Evolutionary conservation across 371 early-diverging fungal species (phyloP).

Genomic region (Capillidium heterosporum): DNA sequence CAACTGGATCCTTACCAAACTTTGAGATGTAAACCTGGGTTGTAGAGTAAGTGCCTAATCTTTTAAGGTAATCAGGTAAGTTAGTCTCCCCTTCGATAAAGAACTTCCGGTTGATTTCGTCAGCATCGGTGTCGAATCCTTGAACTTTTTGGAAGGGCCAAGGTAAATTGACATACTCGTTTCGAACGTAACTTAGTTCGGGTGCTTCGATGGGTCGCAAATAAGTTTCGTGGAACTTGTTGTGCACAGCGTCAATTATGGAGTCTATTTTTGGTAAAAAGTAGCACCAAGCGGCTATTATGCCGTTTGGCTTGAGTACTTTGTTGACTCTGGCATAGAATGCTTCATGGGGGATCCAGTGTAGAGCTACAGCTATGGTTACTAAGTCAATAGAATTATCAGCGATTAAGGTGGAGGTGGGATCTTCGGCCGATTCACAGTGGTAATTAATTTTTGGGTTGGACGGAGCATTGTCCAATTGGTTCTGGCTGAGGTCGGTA

Average conservation of each 20-base stretch:
- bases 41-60: background rate
- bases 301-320: background rate
- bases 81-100: background rate
- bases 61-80: background rate
- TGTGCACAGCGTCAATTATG: background rate
- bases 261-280: background rate
- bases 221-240: background rate
- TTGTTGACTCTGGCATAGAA: constrained; percentile 1
- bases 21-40: background rate
- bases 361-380: background rate
- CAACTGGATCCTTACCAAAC: constrained; percentile 1
- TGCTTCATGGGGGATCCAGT: background rate
- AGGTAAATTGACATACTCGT: background rate
- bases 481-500: background rate
- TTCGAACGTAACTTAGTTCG: background rate
- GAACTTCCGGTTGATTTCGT: background rate
- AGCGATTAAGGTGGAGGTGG: background rate
- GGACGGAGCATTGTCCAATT: background rate
- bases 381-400: constrained; percentile 3
- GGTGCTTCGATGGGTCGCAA: background rate
- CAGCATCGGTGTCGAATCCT: background rate
- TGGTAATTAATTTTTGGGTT: background rate
- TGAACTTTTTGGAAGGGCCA: background rate
- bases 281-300: constrained; percentile 1
- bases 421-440: background rate